Evolutionary conservation across 352 stramenopile genomes (phyloP).

Genomic region (Blastocystis sp.): DNA sequence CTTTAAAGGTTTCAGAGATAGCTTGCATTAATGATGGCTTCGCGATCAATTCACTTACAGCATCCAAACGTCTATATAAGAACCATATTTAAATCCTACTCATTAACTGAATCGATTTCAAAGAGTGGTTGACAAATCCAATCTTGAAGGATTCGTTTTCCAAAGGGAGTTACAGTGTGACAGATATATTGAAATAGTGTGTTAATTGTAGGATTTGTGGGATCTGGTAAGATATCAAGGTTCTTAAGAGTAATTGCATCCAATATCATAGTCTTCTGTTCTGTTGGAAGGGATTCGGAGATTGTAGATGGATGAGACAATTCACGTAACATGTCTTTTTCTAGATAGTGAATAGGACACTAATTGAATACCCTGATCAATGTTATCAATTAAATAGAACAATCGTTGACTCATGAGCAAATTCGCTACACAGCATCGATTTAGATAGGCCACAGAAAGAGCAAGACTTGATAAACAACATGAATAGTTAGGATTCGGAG

Average conservation of each 20-base stretch:
- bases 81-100: conserved; percentile 56
- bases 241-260: conserved; percentile 93
- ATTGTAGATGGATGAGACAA: neutral
- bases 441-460: neutral
- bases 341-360: conserved; percentile 67
- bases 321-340: conserved; percentile 70
- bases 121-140: conserved; percentile 93
- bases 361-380: conserved; percentile 69
- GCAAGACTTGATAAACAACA: neutral
- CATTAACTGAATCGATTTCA: conserved; percentile 83
- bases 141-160: conserved; percentile 84
- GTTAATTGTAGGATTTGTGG: conserved; percentile 76
- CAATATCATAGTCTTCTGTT: conserved; percentile 73
- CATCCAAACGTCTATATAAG: conserved; percentile 75
- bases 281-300: conserved; percentile 21
- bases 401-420: conserved; percentile 2
- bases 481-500: neutral
- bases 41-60: conserved; percentile 84
- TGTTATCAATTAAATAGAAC: conserved; percentile 66
- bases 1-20: neutral
- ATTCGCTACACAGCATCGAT: conserved; percentile 5
- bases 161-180: conserved; percentile 84
- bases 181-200: conserved; percentile 83
- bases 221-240: conserved; percentile 85
- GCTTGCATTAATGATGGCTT: conserved; percentile 67